Percentiles rank a stretch among this genome's conserved stretches.
Conservation (phyloP, 257 asterid species). For the Nicotiana sylvestris region DNA sequence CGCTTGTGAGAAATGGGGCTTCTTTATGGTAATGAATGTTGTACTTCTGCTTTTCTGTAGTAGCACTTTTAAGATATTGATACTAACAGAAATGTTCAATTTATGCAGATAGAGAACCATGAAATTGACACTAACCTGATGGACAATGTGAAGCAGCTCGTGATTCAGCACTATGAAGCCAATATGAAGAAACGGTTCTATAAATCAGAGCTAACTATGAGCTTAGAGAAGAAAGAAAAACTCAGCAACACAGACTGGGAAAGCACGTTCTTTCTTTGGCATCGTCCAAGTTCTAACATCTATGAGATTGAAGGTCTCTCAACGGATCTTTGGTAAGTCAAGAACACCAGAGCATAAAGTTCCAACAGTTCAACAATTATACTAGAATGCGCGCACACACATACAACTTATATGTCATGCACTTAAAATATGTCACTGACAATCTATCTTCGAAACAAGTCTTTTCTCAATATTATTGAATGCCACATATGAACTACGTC, state of each 20-base stretch:
- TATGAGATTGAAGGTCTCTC: slow-evolving; percentile 45
- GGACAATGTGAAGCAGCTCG: slow-evolving; percentile 60
- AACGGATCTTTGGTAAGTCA: slow-evolving; percentile 45
- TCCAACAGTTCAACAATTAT: neutral
- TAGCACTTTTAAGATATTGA: neutral
- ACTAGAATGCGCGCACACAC: neutral
- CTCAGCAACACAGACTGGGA: slow-evolving; percentile 63
- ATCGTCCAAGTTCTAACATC: slow-evolving; percentile 69
- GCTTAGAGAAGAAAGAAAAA: slow-evolving; percentile 33
- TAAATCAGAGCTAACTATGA: slow-evolving; percentile 48
- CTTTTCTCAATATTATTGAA: neutral
- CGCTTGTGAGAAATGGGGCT: slow-evolving; percentile 88
- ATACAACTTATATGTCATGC: neutral
- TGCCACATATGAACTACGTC: neutral
- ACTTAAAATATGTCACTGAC: neutral
- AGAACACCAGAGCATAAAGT: neutral
- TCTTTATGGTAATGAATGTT: slow-evolving; percentile 57
- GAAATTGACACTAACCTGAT: slow-evolving; percentile 49
- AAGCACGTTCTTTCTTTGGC: slow-evolving; percentile 62
- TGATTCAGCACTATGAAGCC: slow-evolving; percentile 57
- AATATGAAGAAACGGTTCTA: slow-evolving; percentile 51
- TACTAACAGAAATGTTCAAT: slow-evolving; percentile 1
- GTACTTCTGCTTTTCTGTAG: neutral
- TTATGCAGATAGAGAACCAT: slow-evolving; percentile 82
- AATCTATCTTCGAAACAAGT: neutral